Base-by-base conservation (phyloP, 2,329 filamentous ascomycete genomes). In the Colletotrichum kahawae region DNA sequence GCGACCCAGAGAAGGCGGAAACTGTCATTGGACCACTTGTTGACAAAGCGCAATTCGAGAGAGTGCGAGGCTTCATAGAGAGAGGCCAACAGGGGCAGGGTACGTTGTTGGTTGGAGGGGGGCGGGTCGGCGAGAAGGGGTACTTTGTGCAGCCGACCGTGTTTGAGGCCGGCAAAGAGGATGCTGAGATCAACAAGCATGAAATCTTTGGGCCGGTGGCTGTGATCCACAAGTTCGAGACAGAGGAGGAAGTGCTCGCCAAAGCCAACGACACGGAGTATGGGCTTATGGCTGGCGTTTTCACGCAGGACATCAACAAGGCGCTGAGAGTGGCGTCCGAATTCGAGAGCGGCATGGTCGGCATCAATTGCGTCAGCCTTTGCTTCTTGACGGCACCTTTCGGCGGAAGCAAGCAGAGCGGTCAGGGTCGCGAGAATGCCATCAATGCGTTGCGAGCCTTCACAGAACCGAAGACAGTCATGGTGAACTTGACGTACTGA, bases 261-360 rank as follows among this genome's bases (percentile, higher is more conserved):
- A 84, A 85, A 60, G 89, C 90, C 13, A 92, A 92, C 79, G 87
- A 91, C 79, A 88, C 87, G 1, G 85, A 85, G 7, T 92, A 77
- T 67, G 83, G 83, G 2, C 80, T 86, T 2, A 83, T 88, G 77
- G 85, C 86, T 3, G 82, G 81, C 0, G 86, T 93, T 3, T 93
- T 92, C 80, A 93, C 90, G 0, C 85, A 90, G 78, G 90, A 94
- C 80, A 90, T 94, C 78, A 90, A 90, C 79, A 90, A 89, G 77
- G 93, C 91, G 4, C 89, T 91, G 80, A 86, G 89, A 1, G 83
- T 91, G 4, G 85, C 88, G 3, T 84, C 87, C 4, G 85, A 87
- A 62, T 85, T 95, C 60, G 92, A 94, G 82, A 89, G 91, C 14
- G 93, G 93, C 34, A 93, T 93, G 89, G 92, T 94, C 5, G 93